phyloP scores from a whole-genome alignment of 2,329 filamentous ascomycete genomes.

The Aureobasidium zeae region DNA sequence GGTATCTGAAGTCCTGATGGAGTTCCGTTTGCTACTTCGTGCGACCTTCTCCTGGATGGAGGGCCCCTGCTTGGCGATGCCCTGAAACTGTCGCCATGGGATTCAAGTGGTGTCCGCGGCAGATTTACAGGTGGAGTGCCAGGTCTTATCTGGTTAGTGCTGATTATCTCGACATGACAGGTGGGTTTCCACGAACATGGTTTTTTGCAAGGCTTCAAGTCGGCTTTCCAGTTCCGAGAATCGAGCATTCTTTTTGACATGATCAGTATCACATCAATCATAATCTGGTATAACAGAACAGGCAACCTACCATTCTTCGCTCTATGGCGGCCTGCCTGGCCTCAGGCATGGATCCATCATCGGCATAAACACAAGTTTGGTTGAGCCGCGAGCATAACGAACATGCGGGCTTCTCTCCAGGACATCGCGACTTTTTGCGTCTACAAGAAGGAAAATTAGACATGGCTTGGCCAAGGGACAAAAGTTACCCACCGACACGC shows the following conservation, averaged over 20 bases:
- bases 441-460: background rate
- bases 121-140: slow-evolving; percentile 2
- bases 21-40: background rate
- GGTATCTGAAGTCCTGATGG: slow-evolving; percentile 7
- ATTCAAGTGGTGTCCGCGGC: slow-evolving; percentile 3
- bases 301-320: slow-evolving; percentile 14
- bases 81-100: slow-evolving; percentile 2
- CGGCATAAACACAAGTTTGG: slow-evolving; percentile 11
- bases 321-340: slow-evolving; percentile 4
- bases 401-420: slow-evolving; percentile 13
- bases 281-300: too few relatives aligned
- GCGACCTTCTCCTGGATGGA: slow-evolving; percentile 1
- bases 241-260: slow-evolving; percentile 13
- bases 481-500: slow-evolving; percentile 5
- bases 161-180: background rate
- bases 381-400: slow-evolving; percentile 4
- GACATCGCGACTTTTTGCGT: slow-evolving; percentile 14
- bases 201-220: slow-evolving; percentile 3
- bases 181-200: slow-evolving; percentile 1
- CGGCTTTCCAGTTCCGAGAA: slow-evolving; percentile 5
- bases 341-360: slow-evolving; percentile 8
- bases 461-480: background rate
- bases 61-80: background rate
- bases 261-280: too few relatives aligned
- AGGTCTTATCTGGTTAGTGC: slow-evolving; percentile 2